Percentiles rank a stretch among this genome's conserved stretches.
Evolutionary conservation across 2,329 filamentous ascomycete genomes (phyloP).

Genomic region (Trichoderma asperellum): DNA sequence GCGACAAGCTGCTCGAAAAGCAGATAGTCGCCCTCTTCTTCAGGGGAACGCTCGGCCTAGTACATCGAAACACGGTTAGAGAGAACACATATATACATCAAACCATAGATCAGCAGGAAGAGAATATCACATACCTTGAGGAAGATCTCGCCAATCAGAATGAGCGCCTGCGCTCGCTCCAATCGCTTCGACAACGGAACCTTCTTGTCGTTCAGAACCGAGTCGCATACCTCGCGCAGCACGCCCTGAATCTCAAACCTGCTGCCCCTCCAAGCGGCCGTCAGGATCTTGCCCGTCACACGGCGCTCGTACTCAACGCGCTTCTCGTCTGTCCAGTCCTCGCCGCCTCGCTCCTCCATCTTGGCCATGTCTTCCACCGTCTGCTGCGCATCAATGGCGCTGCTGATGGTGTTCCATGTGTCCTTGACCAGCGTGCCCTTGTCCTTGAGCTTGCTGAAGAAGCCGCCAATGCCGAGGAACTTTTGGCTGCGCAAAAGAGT

Average conservation of each 20-base stretch:
- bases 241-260: constrained; percentile 99
- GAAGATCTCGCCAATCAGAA: constrained; percentile 88
- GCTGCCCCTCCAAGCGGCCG: constrained; percentile 92
- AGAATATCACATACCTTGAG: constrained; percentile 66
- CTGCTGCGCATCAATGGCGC: constrained; percentile 94
- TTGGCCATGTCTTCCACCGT: constrained; percentile 99
- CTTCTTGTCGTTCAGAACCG: constrained; percentile 77
- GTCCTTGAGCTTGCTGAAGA: constrained; percentile 92
- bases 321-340: constrained; percentile 98
- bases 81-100: background rate
- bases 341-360: constrained; percentile 89
- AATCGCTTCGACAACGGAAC: constrained; percentile 82
- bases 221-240: constrained; percentile 90
- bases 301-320: constrained; percentile 93
- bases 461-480: constrained; percentile 92
- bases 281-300: constrained; percentile 97
- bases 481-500: constrained; percentile 93
- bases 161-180: constrained; percentile 86
- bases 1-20: constrained; percentile 98
- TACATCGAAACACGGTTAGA: constrained; percentile 22
- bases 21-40: constrained; percentile 98
- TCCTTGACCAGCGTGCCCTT: constrained; percentile 97
- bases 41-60: constrained; percentile 83
- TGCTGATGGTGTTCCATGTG: constrained; percentile 96
- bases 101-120: background rate